These are phyloP conservation scores for Phialophora verrucosa DNA, from an alignment of 2,329 filamentous ascomycete species.

Conservation along the genomic window DNA sequence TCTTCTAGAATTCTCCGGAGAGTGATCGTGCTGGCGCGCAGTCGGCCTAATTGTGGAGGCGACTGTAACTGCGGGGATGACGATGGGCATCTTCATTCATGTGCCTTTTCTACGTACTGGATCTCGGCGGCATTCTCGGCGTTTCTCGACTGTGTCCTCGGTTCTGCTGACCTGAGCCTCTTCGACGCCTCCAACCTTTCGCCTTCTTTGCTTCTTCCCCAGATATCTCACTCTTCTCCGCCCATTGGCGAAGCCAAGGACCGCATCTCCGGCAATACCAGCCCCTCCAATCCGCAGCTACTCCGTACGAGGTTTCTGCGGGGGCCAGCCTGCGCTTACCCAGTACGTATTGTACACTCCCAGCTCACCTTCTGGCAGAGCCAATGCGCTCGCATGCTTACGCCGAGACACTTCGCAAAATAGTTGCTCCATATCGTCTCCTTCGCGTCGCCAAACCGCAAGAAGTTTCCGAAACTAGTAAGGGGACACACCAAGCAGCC, in stretches of 20 bases:
- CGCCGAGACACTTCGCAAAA: not conserved
- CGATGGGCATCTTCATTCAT: not conserved
- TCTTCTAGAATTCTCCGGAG: constrained; percentile 4
- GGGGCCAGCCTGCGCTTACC: not conserved
- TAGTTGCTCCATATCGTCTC: not conserved
- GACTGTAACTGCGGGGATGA: not conserved
- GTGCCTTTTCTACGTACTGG: not conserved
- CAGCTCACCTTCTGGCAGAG: not conserved
- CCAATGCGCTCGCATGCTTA: not conserved
- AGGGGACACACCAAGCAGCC: constrained; percentile 1
- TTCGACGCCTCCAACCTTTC: not conserved
- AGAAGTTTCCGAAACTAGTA: constrained; percentile 11
- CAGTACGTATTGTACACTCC: not conserved
- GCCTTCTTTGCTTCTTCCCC: too few species aligned
- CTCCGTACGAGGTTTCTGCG: not conserved
- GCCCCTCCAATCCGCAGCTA: not conserved
- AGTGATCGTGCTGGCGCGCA: not conserved
- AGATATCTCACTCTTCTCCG: too few species aligned
- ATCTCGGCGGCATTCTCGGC: constrained; percentile 30
- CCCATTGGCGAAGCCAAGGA: too few species aligned
- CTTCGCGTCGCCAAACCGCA: constrained; percentile 5
- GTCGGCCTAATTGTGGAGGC: constrained; percentile 16
- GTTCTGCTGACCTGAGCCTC: not conserved
- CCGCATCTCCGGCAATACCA: not conserved
- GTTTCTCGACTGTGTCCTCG: not conserved